These are phyloP conservation scores for Tanacetum coccineum DNA, from an alignment of 129 eudicot genomes.

Conservation along the genomic window DNA sequence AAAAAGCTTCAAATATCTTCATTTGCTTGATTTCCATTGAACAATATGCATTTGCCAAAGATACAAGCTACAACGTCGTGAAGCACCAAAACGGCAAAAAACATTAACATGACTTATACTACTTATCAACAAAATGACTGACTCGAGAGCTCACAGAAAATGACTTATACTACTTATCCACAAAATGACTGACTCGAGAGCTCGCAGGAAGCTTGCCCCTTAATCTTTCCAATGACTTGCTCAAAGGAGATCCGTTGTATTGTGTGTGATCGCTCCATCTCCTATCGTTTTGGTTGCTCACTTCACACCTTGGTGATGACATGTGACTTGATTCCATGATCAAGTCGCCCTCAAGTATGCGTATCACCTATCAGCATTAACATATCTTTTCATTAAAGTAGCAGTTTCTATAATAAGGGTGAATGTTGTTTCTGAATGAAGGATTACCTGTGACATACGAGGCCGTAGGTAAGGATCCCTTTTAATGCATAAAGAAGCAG, in stretches of 20 bases:
- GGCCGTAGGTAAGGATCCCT: constrained; percentile 89
- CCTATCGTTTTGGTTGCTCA: constrained; percentile 55
- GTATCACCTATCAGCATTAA: constrained; percentile 53
- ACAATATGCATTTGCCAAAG: background rate
- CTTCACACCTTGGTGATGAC: constrained; percentile 57
- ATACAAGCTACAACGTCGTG: background rate
- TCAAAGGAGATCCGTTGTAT: constrained; percentile 22
- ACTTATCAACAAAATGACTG: constrained; percentile 35
- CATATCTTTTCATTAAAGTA: too few species aligned
- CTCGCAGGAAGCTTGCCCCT: constrained; percentile 35
- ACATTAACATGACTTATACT: background rate
- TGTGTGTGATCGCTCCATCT: constrained; percentile 37
- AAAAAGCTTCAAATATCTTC: too few species aligned
- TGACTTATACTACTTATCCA: too few species aligned
- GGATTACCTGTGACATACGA: constrained; percentile 90
- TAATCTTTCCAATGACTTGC: constrained; percentile 35
- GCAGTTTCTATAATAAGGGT: background rate
- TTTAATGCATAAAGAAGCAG: constrained; percentile 84
- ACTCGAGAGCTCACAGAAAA: constrained; percentile 29
- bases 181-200: constrained; percentile 28
- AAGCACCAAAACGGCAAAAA: background rate
- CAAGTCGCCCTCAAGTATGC: constrained; percentile 80
- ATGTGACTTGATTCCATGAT: constrained; percentile 56
- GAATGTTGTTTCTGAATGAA: background rate
- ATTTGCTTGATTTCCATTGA: too few species aligned